Base-by-base conservation (phyloP, 305 asterid genomes). In the Nicotiana rustica region DNA sequence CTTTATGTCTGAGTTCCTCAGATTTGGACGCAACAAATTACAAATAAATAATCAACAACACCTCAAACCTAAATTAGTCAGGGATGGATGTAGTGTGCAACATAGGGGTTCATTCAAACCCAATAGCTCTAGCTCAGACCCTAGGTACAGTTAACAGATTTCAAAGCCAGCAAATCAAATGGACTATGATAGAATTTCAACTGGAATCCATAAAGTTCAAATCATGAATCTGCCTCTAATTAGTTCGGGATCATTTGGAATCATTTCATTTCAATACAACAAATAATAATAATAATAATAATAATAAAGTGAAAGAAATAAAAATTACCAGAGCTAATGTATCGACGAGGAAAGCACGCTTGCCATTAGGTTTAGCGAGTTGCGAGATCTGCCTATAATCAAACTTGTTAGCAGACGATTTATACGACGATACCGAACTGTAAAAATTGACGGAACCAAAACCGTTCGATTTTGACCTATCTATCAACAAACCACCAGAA, bases 311-410 rank as follows among this genome's bases (percentile, higher is more conserved):
- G 7, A 75, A 75, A 25, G 13, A 47, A 66, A 78, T n/a, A 64
- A 33, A 29, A 60, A 21, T 56, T 89, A 90, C 95, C 92, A 90
- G 79, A 78, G 91, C 89, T 55, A 90, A 85, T 10, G 93, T 91
- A 81, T 91, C 93, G 3, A 90, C 89, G 59, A 90, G 91, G 82
- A 78, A 89, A 6, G 88, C 89, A 44, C 90, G 92, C 47, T 78
- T 83, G 56, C 88, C 88, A 75, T 67, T 85, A 66, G 92, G 88
- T 81, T 86, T 87, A 25, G 82, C 90, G 12, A 90, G 90, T 85
- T 88, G 91, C 56, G 93, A 90, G 86, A 90, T 88, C 81, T 86
- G 91, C 83, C 93, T 81, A 68, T 71, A 60, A 67, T 88, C 85
- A 56, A 84, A 84, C 56, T 84, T 87, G 70, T 83, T 83, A 66